Base-by-base conservation (phyloP, 148 eudicot genomes). In the Mesembryanthemum crystallinum region DNA sequence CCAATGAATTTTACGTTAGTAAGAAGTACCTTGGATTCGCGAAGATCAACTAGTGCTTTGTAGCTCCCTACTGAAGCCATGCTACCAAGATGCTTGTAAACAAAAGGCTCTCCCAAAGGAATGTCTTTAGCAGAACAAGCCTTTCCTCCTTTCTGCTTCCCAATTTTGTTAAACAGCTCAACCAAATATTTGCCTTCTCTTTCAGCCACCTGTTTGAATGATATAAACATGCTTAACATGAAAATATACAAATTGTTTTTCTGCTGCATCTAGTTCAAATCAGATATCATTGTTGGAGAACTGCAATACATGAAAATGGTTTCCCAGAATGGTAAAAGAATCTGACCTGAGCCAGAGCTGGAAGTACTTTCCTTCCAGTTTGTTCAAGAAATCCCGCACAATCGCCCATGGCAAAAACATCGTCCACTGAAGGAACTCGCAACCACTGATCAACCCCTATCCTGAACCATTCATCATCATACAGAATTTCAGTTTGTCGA, bases 11-110 rank as follows among this genome's bases (percentile, higher is more conserved):
- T 45, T 45, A 8, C 14, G 49, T 45, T 45, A 0, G 37, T 62
- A 7, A 25, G 17, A 18, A 63, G 21, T 82, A 90, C 98, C 93
- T 91, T 93, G 69, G 89, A 81, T 59, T 91, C 88, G n/a, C 92
- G 86, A 24, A 93, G 90, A 76, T 93, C 98, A 73, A 93, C 98
- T n/a, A 93, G 82, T 2, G 98, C 98, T 80, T 91, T 93, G 85
- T 91, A 93, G 58, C 93, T 83, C 17, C 98, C 98, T 3, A 93
- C 89, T 27, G 98, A 84, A n/a, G 98, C 98, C 98, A 91, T 93
- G 91, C 96, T 89, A 60, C 98, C 98, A 6, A 92, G 83, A 80
- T 93, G 98, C 58, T 89, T 86, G 84, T 93, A 93, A 27, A 87
- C 91, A 74, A 93, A 93, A 52, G 94, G 91, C 17, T 93, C 94